Percentiles rank a stretch among this genome's conserved stretches.
Conservation (phyloP, 2,329 filamentous ascomycete species). For the Teratosphaeria gauchensis region DNA sequence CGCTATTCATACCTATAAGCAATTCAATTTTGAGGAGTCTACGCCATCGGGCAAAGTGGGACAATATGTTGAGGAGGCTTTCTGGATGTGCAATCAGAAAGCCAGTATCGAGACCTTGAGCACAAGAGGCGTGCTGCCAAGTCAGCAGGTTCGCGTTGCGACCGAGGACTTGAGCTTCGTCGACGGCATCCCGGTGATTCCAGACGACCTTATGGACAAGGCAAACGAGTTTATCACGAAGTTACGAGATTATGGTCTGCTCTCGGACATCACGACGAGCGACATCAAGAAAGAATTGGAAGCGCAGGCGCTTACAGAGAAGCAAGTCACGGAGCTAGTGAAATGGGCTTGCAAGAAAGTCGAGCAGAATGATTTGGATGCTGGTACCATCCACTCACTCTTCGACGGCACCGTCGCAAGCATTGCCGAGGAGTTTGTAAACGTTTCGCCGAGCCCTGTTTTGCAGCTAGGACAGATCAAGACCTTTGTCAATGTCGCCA, state of each 20-base stretch:
- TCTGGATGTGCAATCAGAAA: slow-evolving; percentile 83
- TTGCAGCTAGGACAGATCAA: slow-evolving; percentile 67
- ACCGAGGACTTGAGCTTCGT: slow-evolving; percentile 67
- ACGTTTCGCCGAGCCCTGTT: slow-evolving; percentile 53
- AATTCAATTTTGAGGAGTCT: slow-evolving; percentile 81
- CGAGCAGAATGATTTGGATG: slow-evolving; percentile 61
- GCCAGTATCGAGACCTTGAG: slow-evolving; percentile 81
- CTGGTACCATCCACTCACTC: slow-evolving; percentile 55
- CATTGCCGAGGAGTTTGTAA: slow-evolving; percentile 42
- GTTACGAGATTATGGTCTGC: slow-evolving; percentile 71
- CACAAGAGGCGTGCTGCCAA: slow-evolving; percentile 77
- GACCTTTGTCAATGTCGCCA: slow-evolving; percentile 65
- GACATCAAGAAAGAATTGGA: slow-evolving; percentile 81
- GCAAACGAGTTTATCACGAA: slow-evolving; percentile 66
- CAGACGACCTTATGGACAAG: slow-evolving; percentile 60
- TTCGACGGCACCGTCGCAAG: slow-evolving; percentile 73
- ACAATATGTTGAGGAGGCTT: slow-evolving; percentile 83
- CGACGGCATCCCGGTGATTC: slow-evolving; percentile 77
- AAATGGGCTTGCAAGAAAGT: slow-evolving; percentile 72
- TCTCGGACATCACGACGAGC: slow-evolving; percentile 76
- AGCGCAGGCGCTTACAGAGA: slow-evolving; percentile 66
- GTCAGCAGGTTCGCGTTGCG: slow-evolving; percentile 68
- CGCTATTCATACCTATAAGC: slow-evolving; percentile 72
- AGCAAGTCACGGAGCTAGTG: slow-evolving; percentile 73
- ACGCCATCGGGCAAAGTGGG: slow-evolving; percentile 79